Base-by-base conservation (phyloP, 2,329 filamentous ascomycete species). In the Colletotrichum lindemuthianum region DNA sequence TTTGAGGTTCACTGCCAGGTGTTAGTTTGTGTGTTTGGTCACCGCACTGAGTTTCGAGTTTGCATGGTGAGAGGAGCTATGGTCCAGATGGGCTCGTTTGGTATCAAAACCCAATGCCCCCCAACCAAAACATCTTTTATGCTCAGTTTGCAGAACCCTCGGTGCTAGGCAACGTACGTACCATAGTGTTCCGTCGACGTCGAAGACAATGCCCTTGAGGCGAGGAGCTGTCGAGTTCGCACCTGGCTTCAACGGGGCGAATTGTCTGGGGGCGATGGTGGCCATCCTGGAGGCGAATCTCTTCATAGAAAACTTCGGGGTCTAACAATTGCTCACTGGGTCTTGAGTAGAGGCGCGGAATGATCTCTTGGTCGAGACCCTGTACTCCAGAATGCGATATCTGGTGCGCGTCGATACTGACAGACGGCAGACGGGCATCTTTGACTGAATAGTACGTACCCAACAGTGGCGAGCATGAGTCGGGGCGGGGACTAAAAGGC, bases 101-200 rank as follows among this genome's bases (percentile, higher is more conserved):
- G 4, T 24, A 24, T 24, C 24, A 24, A 24, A 24, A 24, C 24
- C 24, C 24, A 24, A 24, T 24, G 24, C 24, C 24, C 24, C 24
- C 24, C 24, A 24, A 24, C 5, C 1, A 24, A 24, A 4, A 24
- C 24, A 24, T 24, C 24, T 24, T 39, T 39, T 9, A 37, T 15
- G 32, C 11, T 24, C 4, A 24, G 24, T 24, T 24, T 24, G 4
- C 24, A 24, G 24, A 24, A 24, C 24, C 24, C 24, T 24, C 24
- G 24, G 24, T 24, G 24, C 24, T 24, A 24, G 24, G 24, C 4
- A 3, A 24, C 24, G 24, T 16, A 82, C 89, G 79, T 79, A 96
- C 94, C 91, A 97, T 65, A 98, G 79, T 32, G 95, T 99, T 4
- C 95, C 95, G 77, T 99, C 95, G 68, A 99, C 92, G 79, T 99